Base-by-base conservation (phyloP, 1,284 basidiomycete genomes). In the Puccinia polysora region DNA sequence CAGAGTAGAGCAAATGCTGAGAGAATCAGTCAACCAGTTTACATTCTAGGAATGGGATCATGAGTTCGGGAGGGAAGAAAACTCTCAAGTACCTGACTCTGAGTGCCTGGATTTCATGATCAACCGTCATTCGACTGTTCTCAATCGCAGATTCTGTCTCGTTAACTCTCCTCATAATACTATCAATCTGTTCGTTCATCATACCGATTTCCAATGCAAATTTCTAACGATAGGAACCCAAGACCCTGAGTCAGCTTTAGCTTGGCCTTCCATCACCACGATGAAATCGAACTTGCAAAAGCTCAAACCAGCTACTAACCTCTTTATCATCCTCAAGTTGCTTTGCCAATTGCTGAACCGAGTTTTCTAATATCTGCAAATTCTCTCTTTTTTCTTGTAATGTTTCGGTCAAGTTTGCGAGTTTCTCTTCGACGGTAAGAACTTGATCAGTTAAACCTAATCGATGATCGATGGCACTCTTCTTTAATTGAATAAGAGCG, bases 261-360 rank as follows among this genome's bases (percentile, higher is more conserved):
- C 10, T 28, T n/a, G 2, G 5, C 20, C 12, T 15, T 10, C 5
- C 32, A 30, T 14, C 12, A 40, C 4, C 43, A 12, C 43, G 10
- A 53, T 14, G 10, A 8, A 38, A 38, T 36, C 50, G 18, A 3
- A 36, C 23, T 6, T 32, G 3, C 4, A 30, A 30, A 59, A 36
- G 28, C 14, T n/a, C 7, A 4, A 34, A 58, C 10, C 30, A 55
- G 25, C 34, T 7, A 82, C 86, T 77, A 74, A 89, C 89, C 77
- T 87, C 85, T 78, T 88, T 86, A 52, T 88, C 81, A 74, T 88
- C 86, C 74, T 91, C 89, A 0, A 89, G 88, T 77, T 91, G 86
- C 58, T 89, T 87, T 18, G 78, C 75, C 8, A 79, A 75, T 32
- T 78, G 75, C 65, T 77, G 79, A 23, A 81, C 74, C 47, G 78